These are phyloP conservation scores for Scutellaria galericulata DNA, from an alignment of 257 asterid species.

Conservation along the genomic window DNA sequence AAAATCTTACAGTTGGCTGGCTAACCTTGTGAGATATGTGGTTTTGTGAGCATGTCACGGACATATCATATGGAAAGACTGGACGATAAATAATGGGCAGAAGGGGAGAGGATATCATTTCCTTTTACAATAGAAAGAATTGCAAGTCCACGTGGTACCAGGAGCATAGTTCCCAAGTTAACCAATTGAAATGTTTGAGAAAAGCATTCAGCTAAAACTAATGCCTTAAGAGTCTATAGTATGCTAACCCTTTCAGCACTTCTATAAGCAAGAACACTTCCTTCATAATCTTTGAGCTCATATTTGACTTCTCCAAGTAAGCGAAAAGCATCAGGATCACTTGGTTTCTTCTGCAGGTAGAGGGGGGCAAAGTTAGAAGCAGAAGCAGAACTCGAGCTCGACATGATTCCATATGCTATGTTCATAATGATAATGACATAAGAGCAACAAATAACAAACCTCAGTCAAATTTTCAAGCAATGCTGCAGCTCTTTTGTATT, in stretches of 20 bases:
- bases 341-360: conserved; percentile 64
- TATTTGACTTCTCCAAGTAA: conserved; percentile 95
- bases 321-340: conserved; percentile 84
- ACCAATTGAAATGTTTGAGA: too few species aligned
- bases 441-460: conserved; percentile 51
- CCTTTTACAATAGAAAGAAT: too few species aligned
- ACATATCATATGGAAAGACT: too few species aligned
- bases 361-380: conserved; percentile 33
- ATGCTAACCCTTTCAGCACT: conserved; percentile 70
- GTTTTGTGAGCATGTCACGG: too few species aligned
- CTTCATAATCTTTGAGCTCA: conserved; percentile 81
- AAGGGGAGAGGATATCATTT: too few species aligned
- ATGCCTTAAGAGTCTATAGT: neutral
- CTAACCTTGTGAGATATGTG: too few species aligned
- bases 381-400: conserved; percentile 26
- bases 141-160: too few species aligned
- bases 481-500: conserved; percentile 66
- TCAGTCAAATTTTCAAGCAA: conserved; percentile 76
- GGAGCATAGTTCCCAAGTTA: too few species aligned
- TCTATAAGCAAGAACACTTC: conserved; percentile 79
- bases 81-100: too few species aligned
- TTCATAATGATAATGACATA: conserved; percentile 27
- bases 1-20: too few species aligned
- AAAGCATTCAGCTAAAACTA: too few species aligned
- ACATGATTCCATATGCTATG: conserved; percentile 23